Evolutionary conservation across 2,329 filamentous ascomycete species (phyloP), one percentile per base, ranked within the genome.

Genomic region (Metarhizium anisopliae): DNA sequence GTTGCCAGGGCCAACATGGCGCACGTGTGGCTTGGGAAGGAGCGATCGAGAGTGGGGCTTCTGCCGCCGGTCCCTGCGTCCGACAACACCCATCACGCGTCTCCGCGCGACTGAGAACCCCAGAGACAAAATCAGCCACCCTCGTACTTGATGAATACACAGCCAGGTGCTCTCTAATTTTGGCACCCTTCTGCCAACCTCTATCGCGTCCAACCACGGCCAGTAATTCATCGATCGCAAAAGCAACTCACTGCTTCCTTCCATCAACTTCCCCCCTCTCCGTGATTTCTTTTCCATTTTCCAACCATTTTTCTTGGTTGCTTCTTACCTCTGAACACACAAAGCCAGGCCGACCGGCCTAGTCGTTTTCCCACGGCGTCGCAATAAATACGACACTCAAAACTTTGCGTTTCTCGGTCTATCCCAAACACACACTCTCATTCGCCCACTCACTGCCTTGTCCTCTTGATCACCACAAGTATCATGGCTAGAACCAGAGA

Each of bases 401-500:
- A n/a, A 32, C 45, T n/a, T 29, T 3, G 6, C 45, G 45, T 20
- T 20, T 49, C 45, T 30, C 20, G 14, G 4, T 13, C 20, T 20
- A 30, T 30, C 45, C 3, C 45, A 20, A n/a, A 10, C 25, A 49
- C 20, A 10, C 25, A 49, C 45, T 4, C 45, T 3, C 45, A 58
- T 50, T n/a, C 35, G 30, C 18, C 40, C 42, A 20, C 42, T 25
- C 25, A 25, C 25, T 3, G 25, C 25, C 25, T 25, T 25, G 25
- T 25, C 25, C 25, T 25, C 25, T 25, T 25, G 20, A 18, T 2
- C 18, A 6, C 42, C 42, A 45, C 14, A 36, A 11, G 20, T 38
- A 38, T 49, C 54, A 69, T 69, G 67, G 67, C 67, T 55, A 67
- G 67, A 52, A 70, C 68, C 51, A 68, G 65, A 52, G 66, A 68